Base-by-base conservation (phyloP, 179 eudicot species). In the Sideroxylon spinosum region DNA sequence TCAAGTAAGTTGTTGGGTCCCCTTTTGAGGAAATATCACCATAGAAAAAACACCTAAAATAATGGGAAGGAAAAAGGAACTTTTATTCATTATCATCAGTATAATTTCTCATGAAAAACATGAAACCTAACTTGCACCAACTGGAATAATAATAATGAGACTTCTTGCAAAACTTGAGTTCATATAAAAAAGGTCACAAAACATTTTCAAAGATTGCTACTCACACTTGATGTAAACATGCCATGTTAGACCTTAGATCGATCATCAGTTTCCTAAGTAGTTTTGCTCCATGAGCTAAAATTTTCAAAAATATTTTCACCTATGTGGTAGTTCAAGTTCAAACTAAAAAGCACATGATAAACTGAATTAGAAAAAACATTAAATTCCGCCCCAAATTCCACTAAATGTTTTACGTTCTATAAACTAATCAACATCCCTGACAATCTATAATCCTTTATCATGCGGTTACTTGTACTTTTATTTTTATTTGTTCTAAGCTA, bases 21-120 rank as follows among this genome's bases (percentile, higher is more conserved):
- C 94, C 81, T 86, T 94, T 94, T 17, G 96, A 87, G 75, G 97
- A 89, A 78, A 82, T 79, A 73, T 94, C 97, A 69, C 98, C 98
- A 78, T 84, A 94, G 93, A 95, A 95, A 79, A 86, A 95, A 86
- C 97, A 95, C 87, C 98, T 95, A 87, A 57, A 77, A 62, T 26
- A 46, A 67, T 13, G 53, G 64, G 70, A 59, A 64, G 75, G 72
- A 28, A 75, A 66, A 81, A 26, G 23, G 79, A 6, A 52, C 68
- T 13, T 71, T 50, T 25, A 71, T 17, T 22, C 7, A 17, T 72
- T 13, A 61, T 29, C 52, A 29, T 7, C 20, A 14, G 29, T 46
- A 8, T 13, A 26, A 75, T 59, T 25, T n/a, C 19, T 61, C 17
- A 14, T 13, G 26, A 46, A 37, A 74, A 59, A 44, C 17, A 8